Evolutionary conservation across 1,139 yeast genomes (phyloP), one percentile per base, ranked within the genome.

Genomic region (Maudiozyma humilis): DNA sequence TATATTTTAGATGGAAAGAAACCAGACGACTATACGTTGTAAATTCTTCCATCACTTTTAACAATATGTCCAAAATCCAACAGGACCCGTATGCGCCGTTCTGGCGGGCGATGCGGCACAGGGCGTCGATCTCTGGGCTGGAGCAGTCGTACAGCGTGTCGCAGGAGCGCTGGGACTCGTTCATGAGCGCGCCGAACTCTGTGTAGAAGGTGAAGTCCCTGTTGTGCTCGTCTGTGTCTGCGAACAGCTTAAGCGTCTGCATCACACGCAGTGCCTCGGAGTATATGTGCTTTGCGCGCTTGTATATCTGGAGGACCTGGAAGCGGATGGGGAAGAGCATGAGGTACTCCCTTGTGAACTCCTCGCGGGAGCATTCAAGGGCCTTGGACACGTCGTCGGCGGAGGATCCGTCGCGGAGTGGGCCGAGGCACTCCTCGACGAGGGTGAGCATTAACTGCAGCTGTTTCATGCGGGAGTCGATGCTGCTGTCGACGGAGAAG

Each of bases 11-110:
- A n/a, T n/a, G n/a, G n/a, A n/a, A n/a, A n/a, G n/a, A n/a, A n/a
- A n/a, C n/a, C n/a, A n/a, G n/a, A n/a, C n/a, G n/a, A n/a, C n/a
- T n/a, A n/a, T n/a, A n/a, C n/a, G n/a, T n/a, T n/a, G n/a, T n/a
- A n/a, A n/a, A n/a, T n/a, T n/a, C n/a, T n/a, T n/a, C n/a, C n/a
- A n/a, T n/a, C n/a, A n/a, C n/a, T n/a, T n/a, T n/a, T n/a, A n/a
- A n/a, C n/a, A n/a, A n/a, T n/a, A n/a, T n/a, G n/a, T 15, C 15
- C 15, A 30, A 30, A 4, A n/a, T n/a, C n/a, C n/a, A n/a, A n/a
- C n/a, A n/a, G n/a, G n/a, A 76, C 13, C 89, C 89, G 48, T 66
- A 70, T 1, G 86, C 68, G 2, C 88, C 88, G 48, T 74, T 69
- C 1, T 53, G 57, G 14, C 67, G 62, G 2, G 85, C 86, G 48